Conservation (phyloP, 208 protist species). For the Acanthamoeba triangularis region DNA sequence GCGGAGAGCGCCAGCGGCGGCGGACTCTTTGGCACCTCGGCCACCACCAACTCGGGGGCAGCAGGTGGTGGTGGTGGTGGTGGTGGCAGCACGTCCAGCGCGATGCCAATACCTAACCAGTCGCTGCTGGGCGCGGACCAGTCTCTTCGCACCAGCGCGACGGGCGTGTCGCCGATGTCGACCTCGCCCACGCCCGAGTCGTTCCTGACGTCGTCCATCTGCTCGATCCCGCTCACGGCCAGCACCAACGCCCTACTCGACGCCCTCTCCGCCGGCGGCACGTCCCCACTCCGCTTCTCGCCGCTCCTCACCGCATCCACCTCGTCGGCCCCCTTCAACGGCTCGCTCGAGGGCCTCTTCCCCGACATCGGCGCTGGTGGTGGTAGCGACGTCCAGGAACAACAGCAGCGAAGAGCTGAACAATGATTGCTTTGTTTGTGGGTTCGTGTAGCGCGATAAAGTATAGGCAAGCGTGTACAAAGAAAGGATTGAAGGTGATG, state of each 20-base stretch:
- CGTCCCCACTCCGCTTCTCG: neutral
- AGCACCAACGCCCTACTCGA: slow-evolving; percentile 31
- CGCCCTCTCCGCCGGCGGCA: slow-evolving; percentile 8
- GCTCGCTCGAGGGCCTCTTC: slow-evolving; percentile 30
- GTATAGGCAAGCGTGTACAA: too few relatives aligned
- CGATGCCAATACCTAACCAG: neutral
- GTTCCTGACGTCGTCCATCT: neutral
- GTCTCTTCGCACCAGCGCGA: neutral
- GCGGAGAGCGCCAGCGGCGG: neutral
- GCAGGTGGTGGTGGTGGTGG: neutral
- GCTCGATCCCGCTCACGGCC: slow-evolving; percentile 3
- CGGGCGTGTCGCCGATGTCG: neutral
- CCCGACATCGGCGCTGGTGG: too few relatives aligned
- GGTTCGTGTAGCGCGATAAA: too few relatives aligned
- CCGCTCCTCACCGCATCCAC: neutral
- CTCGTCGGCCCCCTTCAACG: slow-evolving; percentile 5
- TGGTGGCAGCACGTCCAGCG: neutral
- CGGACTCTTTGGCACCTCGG: neutral
- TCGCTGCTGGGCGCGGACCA: neutral
- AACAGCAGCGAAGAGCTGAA: too few relatives aligned
- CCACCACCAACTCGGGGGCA: neutral
- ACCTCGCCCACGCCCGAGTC: neutral
- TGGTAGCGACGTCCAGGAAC: too few relatives aligned
- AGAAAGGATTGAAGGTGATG: too few relatives aligned
- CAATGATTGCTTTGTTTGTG: too few relatives aligned